These are phyloP conservation scores for Xylariales sp. DNA, from an alignment of 2,329 filamentous ascomycete genomes.

Conservation along the genomic window DNA sequence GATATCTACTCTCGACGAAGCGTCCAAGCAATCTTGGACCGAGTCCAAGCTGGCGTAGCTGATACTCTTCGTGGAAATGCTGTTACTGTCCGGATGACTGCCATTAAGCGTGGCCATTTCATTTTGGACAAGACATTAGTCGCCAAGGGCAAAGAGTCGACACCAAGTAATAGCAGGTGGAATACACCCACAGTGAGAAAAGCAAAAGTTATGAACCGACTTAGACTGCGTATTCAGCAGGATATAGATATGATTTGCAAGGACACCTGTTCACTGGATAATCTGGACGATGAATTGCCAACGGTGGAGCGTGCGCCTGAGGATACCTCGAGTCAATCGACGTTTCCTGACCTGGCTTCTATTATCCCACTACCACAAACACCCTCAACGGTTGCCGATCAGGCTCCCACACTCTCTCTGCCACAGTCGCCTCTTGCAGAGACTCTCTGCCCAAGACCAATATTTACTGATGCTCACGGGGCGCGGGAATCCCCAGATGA, in stretches of 20 bases:
- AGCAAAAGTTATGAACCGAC: slow-evolving; percentile 33
- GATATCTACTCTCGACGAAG: slow-evolving; percentile 38
- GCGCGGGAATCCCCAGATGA: too few species aligned
- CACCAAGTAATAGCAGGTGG: slow-evolving; percentile 14
- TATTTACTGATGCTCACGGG: too few species aligned
- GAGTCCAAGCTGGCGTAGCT: slow-evolving; percentile 45
- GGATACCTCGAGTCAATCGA: background rate
- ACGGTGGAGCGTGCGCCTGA: slow-evolving; percentile 6
- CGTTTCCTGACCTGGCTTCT: too few species aligned
- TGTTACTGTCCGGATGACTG: slow-evolving; percentile 40
- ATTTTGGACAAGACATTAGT: slow-evolving; percentile 46
- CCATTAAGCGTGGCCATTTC: slow-evolving; percentile 49
- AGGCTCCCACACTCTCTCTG: background rate
- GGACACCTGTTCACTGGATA: slow-evolving; percentile 44
- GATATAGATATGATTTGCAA: slow-evolving; percentile 47
- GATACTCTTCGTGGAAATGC: slow-evolving; percentile 44
- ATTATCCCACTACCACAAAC: background rate
- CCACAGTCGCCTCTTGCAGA: too few species aligned
- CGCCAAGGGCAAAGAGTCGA: slow-evolving; percentile 25
- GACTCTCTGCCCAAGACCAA: too few species aligned
- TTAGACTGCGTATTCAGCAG: slow-evolving; percentile 40
- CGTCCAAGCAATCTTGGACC: slow-evolving; percentile 45
- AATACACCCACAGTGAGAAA: slow-evolving; percentile 31
- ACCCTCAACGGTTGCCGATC: background rate
- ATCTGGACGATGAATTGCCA: slow-evolving; percentile 24